Conservation (phyloP, 139 green algal genomes). For the Gonium pectorale region DNA sequence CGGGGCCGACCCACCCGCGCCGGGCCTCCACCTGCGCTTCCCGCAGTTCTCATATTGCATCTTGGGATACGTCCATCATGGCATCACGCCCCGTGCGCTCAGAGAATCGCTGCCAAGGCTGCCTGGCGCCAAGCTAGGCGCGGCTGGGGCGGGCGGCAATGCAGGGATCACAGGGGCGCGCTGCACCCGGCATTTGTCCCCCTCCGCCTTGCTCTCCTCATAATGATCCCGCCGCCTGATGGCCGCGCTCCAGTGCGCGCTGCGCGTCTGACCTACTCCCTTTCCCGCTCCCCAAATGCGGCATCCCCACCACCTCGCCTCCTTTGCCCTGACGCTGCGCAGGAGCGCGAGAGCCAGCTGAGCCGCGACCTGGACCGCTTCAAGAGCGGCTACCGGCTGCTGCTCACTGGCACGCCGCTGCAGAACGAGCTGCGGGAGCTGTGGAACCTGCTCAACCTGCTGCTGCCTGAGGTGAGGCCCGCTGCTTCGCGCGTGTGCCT, state of each 20-base stretch:
- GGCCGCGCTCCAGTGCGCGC: not conserved
- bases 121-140: too few species aligned
- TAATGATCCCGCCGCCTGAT: not conserved
- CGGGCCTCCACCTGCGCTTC: too few species aligned
- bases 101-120: too few species aligned
- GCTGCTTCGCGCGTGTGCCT: too few species aligned
- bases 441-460: constrained; percentile 96
- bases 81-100: too few species aligned
- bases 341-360: constrained; percentile 60
- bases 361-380: constrained; percentile 88
- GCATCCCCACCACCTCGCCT: too few species aligned
- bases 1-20: too few species aligned
- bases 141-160: too few species aligned
- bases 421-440: constrained; percentile 96
- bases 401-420: constrained; percentile 87
- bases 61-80: too few species aligned
- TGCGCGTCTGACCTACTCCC: not conserved
- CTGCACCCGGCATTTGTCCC: not conserved
- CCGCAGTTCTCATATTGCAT: too few species aligned
- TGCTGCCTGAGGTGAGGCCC: constrained; percentile 79
- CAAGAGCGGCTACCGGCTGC: constrained; percentile 67
- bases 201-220: not conserved
- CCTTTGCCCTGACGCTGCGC: too few species aligned
- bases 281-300: not conserved
- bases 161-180: too few species aligned